Percentiles rank a stretch among this genome's conserved stretches.
phyloP scores from a whole-genome alignment of 176 grass and related monocot genomes.

The Musa beccarii region DNA sequence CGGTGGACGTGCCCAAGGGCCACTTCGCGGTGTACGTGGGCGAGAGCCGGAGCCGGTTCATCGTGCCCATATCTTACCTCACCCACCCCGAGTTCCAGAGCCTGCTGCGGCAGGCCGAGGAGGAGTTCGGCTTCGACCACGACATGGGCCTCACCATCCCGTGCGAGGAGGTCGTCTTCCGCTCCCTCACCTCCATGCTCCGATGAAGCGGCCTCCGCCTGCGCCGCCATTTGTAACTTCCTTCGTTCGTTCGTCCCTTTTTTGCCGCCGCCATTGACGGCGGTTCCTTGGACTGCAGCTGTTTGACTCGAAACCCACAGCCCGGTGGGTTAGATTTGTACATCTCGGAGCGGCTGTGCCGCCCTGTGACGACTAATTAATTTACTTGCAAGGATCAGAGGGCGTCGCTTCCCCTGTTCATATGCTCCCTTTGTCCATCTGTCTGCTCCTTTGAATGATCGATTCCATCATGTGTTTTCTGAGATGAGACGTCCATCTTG shows the following conservation, averaged over 20 bases:
- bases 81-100: constrained; percentile 34
- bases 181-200: constrained; percentile 24
- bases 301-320: neutral
- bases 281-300: too few relatives aligned
- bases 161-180: constrained; percentile 54
- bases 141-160: constrained; percentile 45
- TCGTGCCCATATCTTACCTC: constrained; percentile 41
- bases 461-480: too few relatives aligned
- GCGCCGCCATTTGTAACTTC: neutral
- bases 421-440: too few relatives aligned
- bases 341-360: constrained; percentile 8
- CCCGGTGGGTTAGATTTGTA: neutral
- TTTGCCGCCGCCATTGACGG: neutral
- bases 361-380: neutral
- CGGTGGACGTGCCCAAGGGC: constrained; percentile 35
- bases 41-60: constrained; percentile 21
- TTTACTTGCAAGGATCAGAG: neutral
- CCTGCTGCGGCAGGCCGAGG: constrained; percentile 42
- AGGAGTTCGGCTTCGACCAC: constrained; percentile 58
- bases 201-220: neutral
- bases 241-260: neutral
- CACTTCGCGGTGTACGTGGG: constrained; percentile 63
- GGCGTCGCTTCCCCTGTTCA: neutral
- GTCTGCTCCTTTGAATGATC: too few relatives aligned
- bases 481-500: too few relatives aligned